Evolutionary conservation across 2,329 filamentous ascomycete species (phyloP).

Genomic region (Neocatenulostroma microsporum): DNA sequence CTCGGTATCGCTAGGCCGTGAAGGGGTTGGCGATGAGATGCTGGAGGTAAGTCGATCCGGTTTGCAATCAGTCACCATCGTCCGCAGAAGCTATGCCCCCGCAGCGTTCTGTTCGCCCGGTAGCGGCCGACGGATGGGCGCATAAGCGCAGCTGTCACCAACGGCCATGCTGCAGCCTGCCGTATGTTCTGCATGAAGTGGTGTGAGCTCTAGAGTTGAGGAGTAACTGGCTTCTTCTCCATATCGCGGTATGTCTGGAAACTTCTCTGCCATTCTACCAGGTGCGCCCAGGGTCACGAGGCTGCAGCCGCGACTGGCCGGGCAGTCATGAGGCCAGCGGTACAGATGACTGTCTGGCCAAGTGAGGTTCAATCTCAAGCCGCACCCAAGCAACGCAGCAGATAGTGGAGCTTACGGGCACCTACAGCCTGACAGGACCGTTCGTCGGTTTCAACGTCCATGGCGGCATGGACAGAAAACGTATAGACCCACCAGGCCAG

Average conservation of each 20-base stretch:
- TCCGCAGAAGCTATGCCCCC: not conserved
- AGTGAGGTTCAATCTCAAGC: not conserved
- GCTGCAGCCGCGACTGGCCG: no score
- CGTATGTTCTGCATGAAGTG: not conserved
- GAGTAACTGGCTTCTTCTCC: not conserved
- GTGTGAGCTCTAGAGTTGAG: no score
- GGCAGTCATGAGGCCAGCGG: not conserved
- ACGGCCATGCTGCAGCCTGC: slow-evolving; percentile 3
- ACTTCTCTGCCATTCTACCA: not conserved
- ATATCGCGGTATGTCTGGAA: not conserved
- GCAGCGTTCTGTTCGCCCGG: slow-evolving; percentile 1
- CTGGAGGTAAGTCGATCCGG: not conserved
- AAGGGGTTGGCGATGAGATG: not conserved
- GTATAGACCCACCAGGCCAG: no score
- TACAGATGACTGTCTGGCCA: not conserved
- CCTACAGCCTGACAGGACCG: no score
- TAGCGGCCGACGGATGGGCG: slow-evolving; percentile 1
- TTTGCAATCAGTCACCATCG: no score
- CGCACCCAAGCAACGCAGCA: no score
- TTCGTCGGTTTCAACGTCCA: no score
- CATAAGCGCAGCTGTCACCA: slow-evolving; percentile 6
- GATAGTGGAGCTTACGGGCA: no score
- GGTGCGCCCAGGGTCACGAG: no score
- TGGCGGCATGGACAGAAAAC: no score
- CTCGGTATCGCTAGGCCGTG: slow-evolving; percentile 1